Evolutionary conservation across 345 rosid genomes (phyloP).

Genomic region (Tarenaya hassleriana): DNA sequence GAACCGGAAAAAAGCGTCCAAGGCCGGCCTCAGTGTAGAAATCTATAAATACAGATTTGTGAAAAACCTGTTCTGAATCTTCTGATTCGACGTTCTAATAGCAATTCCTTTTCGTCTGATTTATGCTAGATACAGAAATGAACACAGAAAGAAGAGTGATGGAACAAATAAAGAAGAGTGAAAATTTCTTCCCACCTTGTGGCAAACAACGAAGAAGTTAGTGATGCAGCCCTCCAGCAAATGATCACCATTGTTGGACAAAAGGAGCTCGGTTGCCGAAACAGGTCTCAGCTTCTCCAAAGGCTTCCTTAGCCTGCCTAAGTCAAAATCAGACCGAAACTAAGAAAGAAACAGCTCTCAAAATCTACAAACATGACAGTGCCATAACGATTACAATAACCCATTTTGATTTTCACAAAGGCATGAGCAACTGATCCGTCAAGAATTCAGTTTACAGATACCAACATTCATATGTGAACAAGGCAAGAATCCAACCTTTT

Average conservation of each 20-base stretch:
- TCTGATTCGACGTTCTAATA: not conserved
- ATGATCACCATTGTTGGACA: slow-evolving; percentile 80
- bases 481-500: not conserved
- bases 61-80: too few species aligned
- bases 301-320: slow-evolving; percentile 63
- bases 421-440: too few species aligned
- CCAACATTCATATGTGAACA: not conserved
- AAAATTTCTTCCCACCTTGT: slow-evolving; percentile 40
- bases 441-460: slow-evolving; percentile 11
- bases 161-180: not conserved
- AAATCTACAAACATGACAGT: slow-evolving; percentile 6
- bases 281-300: slow-evolving; percentile 76
- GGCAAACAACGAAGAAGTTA: slow-evolving; percentile 60
- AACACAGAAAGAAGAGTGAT: too few species aligned
- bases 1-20: slow-evolving; percentile 13
- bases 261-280: slow-evolving; percentile 59
- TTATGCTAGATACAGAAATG: not conserved
- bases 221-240: slow-evolving; percentile 76
- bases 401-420: too few species aligned
- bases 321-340: slow-evolving; percentile 17
- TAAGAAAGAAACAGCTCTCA: slow-evolving; percentile 11
- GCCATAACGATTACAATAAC: not conserved
- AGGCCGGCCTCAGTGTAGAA: not conserved
- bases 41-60: too few species aligned
- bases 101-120: not conserved